These are phyloP conservation scores for Trypanosoma vivax DNA, from an alignment of 208 protist genomes.

Conservation along the genomic window DNA sequence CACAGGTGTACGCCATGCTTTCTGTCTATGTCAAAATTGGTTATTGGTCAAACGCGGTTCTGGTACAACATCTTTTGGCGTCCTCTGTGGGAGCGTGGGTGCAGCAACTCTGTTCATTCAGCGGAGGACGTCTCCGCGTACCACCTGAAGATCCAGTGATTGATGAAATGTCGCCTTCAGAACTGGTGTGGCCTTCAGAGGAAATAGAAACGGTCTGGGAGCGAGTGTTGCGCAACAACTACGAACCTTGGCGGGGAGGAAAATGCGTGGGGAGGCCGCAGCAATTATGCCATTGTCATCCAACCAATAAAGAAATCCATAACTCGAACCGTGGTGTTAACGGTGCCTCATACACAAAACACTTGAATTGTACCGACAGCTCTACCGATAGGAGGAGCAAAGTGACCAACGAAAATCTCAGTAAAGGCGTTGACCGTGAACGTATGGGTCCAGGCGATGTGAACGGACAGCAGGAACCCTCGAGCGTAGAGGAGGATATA, in stretches of 20 bases:
- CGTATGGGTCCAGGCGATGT: background rate
- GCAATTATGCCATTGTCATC: background rate
- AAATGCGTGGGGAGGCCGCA: background rate
- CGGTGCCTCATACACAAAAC: background rate
- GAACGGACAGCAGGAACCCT: background rate
- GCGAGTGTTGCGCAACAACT: slow-evolving; percentile 3
- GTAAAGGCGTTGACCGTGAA: background rate
- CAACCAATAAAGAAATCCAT: background rate
- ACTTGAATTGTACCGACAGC: background rate
- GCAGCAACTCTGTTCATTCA: slow-evolving; percentile 36
- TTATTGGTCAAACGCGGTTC: slow-evolving; percentile 13
- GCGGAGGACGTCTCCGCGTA: slow-evolving; percentile 20
- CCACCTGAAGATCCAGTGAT: slow-evolving; percentile 1
- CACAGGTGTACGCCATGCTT: slow-evolving; percentile 16
- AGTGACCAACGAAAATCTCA: background rate
- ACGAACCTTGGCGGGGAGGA: slow-evolving; percentile 5
- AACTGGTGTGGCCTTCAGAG: slow-evolving; percentile 9
- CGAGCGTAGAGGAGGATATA: slow-evolving; percentile 7
- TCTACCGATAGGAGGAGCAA: background rate
- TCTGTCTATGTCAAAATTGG: slow-evolving; percentile 10
- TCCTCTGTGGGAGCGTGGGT: slow-evolving; percentile 44
- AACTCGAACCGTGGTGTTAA: background rate
- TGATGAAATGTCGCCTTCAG: slow-evolving; percentile 3
- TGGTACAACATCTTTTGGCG: slow-evolving; percentile 30
- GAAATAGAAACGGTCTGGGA: slow-evolving; percentile 8